These are phyloP conservation scores for Aspergillus heteromorphus DNA, from an alignment of 495 filamentous ascomycete species.

Conservation along the genomic window DNA sequence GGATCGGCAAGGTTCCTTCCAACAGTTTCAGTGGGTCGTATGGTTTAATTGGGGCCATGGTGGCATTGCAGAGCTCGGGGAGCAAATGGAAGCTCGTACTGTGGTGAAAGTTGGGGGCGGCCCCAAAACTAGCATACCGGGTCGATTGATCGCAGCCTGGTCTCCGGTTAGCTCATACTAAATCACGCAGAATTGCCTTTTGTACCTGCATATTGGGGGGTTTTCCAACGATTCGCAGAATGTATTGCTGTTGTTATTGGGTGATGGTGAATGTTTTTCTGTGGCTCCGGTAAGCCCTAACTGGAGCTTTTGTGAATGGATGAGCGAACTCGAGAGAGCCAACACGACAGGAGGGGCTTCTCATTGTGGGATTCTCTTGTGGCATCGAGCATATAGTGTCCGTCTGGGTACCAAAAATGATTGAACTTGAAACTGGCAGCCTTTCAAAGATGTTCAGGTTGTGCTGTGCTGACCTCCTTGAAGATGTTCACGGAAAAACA, in stretches of 20 bases:
- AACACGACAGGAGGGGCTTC: too few species aligned
- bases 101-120: background rate
- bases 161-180: background rate
- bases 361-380: too few species aligned
- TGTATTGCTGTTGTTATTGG: background rate
- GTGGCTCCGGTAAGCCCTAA: background rate
- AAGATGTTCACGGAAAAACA: too few species aligned
- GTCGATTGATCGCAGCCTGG: background rate
- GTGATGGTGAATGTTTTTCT: background rate
- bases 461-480: too few species aligned
- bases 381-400: too few species aligned
- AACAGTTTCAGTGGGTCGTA: background rate
- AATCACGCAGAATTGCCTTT: background rate
- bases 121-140: constrained; percentile 2
- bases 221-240: background rate
- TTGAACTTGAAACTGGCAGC: too few species aligned
- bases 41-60: background rate
- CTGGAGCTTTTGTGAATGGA: background rate
- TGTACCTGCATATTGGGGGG: background rate
- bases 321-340: too few species aligned
- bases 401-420: too few species aligned
- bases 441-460: too few species aligned
- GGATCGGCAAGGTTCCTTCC: background rate
- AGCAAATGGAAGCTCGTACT: background rate
- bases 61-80: background rate